Percentiles rank a stretch among this genome's conserved stretches.
Conservation (phyloP, 345 rosid species). For the Lepidium africanum region DNA sequence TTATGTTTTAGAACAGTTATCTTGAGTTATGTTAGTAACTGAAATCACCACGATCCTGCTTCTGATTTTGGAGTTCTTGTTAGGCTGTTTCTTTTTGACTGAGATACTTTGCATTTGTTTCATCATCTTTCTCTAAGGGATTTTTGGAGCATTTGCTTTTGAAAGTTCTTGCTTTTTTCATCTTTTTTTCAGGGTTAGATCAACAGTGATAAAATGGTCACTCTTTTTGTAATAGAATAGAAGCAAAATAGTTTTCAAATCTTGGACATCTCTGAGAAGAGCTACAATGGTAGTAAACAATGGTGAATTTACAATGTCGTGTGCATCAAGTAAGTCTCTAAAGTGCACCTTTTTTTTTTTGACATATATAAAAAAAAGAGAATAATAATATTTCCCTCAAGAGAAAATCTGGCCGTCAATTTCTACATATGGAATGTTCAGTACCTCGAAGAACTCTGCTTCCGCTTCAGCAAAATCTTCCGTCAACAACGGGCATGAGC, state of each 20-base stretch:
- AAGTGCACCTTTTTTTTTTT: not conserved
- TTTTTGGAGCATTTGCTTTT: conserved; percentile 8
- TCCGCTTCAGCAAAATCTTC: conserved; percentile 7
- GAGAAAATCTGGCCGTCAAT: conserved; percentile 20
- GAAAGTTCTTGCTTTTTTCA: not conserved
- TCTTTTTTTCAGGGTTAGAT: not conserved
- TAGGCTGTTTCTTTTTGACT: conserved; percentile 2
- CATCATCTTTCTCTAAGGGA: conserved; percentile 3
- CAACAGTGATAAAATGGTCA: not conserved
- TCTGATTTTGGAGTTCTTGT: conserved; percentile 27
- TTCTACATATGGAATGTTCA: conserved; percentile 17
- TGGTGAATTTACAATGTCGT: not conserved
- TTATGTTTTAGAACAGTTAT: conserved; percentile 30
- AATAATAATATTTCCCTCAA: not conserved
- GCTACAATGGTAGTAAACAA: not conserved
- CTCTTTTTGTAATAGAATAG: not conserved
- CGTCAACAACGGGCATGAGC: conserved; percentile 19
- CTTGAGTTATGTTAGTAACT: conserved; percentile 31
- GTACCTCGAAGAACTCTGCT: conserved; percentile 17
- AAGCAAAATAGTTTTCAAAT: not conserved
- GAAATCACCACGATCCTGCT: conserved; percentile 32
- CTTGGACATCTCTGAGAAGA: not conserved
- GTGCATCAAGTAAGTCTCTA: conserved; percentile 16
- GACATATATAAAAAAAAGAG: not conserved
- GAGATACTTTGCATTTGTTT: conserved; percentile 13